Percentiles rank a stretch among this genome's conserved stretches.
Evolutionary conservation across 78 protist species (phyloP).

Genomic region (Emiliania huxleyi): DNA sequence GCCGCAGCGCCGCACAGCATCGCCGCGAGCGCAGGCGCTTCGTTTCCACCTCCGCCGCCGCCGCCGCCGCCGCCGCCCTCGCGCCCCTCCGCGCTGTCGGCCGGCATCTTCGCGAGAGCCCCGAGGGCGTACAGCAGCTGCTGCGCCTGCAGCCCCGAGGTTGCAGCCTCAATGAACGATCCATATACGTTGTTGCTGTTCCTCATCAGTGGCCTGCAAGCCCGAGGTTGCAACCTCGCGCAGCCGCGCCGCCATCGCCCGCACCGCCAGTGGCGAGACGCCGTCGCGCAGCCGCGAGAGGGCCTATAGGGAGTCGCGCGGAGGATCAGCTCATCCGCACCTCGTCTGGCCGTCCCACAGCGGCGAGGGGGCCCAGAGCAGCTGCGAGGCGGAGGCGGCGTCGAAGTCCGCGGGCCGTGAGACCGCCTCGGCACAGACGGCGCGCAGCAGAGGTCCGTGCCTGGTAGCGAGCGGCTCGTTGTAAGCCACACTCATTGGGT

Average conservation of each 20-base stretch:
- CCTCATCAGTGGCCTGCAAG: too few species aligned
- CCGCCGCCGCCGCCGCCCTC: neutral
- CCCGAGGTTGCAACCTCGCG: neutral
- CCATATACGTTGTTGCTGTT: too few species aligned
- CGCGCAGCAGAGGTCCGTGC: too few species aligned
- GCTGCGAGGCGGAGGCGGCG: neutral
- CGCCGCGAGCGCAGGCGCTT: neutral
- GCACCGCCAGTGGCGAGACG: neutral
- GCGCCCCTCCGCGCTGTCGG: too few species aligned
- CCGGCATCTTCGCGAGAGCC: neutral
- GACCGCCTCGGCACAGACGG: neutral
- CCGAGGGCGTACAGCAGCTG: constrained; percentile 25
- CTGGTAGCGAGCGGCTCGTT: too few species aligned
- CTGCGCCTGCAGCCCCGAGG: neutral
- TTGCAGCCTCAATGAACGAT: too few species aligned
- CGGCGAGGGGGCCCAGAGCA: too few species aligned
- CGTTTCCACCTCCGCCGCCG: too few species aligned
- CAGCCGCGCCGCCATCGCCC: neutral
- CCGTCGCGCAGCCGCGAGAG: neutral
- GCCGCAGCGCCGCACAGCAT: neutral
- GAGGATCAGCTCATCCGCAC: too few species aligned
- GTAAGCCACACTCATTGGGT: too few species aligned
- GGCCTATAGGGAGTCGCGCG: too few species aligned
- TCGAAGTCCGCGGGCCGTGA: neutral
- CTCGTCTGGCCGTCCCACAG: too few species aligned